These are phyloP conservation scores for Phytophthora macrochlamydospora DNA, from an alignment of 352 stramenopile species.

Conservation along the genomic window DNA sequence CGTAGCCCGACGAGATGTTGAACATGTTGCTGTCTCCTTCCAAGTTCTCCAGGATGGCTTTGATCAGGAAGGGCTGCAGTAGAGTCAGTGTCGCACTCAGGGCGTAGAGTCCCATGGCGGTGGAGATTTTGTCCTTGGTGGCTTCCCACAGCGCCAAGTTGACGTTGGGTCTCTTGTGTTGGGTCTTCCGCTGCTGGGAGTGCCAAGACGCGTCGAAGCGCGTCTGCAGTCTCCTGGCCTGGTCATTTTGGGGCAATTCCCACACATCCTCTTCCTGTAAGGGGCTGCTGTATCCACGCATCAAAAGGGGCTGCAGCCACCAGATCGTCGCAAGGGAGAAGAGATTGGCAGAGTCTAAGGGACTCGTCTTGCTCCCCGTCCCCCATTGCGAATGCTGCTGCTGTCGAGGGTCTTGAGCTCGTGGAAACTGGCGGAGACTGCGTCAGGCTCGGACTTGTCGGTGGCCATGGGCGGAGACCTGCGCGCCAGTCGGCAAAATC, in stretches of 20 bases:
- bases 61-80: constrained; percentile 63
- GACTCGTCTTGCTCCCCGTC: constrained; percentile 21
- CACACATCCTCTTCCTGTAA: constrained; percentile 50
- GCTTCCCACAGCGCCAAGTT: constrained; percentile 53
- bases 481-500: no score
- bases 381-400: background rate
- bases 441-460: background rate
- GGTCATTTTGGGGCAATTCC: constrained; percentile 45
- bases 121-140: constrained; percentile 40
- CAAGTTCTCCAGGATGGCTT: constrained; percentile 56
- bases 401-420: constrained; percentile 8
- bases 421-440: constrained; percentile 9
- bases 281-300: constrained; percentile 32
- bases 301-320: constrained; percentile 58
- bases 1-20: constrained; percentile 55
- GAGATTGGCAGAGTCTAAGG: constrained; percentile 41
- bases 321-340: constrained; percentile 57
- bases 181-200: constrained; percentile 15
- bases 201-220: constrained; percentile 53
- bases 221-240: constrained; percentile 39
- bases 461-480: no score
- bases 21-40: constrained; percentile 42
- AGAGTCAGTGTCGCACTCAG: constrained; percentile 46
- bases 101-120: constrained; percentile 40
- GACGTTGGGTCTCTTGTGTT: constrained; percentile 29